Evolutionary conservation across 2,329 filamentous ascomycete species (phyloP).

Genomic region (Chlorencoelia australis): DNA sequence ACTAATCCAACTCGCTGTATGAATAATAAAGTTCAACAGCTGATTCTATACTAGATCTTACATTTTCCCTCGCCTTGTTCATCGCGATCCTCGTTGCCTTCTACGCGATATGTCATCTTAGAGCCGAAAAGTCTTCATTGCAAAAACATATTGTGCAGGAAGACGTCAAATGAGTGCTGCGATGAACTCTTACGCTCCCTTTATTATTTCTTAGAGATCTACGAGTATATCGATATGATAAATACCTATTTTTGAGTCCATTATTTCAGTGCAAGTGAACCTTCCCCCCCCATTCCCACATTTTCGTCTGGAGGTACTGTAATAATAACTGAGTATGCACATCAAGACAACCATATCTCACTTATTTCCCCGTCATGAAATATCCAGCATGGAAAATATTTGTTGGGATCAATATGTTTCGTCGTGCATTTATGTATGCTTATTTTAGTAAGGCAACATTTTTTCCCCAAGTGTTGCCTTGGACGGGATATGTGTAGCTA

Average conservation of each 20-base stretch:
- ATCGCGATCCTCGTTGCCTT: too few species aligned
- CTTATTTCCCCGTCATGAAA: too few species aligned
- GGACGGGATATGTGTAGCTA: constrained; percentile 9
- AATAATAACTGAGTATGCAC: background rate
- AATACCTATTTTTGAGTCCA: background rate
- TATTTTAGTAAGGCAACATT: constrained; percentile 23
- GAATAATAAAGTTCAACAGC: too few species aligned
- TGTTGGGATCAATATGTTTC: constrained; percentile 22
- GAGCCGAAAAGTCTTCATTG: too few species aligned
- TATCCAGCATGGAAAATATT: constrained; percentile 25
- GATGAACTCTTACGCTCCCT: too few species aligned
- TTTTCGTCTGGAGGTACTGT: background rate
- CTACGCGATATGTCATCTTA: too few species aligned
- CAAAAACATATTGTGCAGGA: too few species aligned
- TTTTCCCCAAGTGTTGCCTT: constrained; percentile 12
- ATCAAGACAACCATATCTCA: background rate
- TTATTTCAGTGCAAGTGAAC: background rate
- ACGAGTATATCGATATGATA: background rate
- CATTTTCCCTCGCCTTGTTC: too few species aligned
- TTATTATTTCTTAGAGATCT: background rate
- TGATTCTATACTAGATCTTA: too few species aligned
- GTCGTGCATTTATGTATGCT: constrained; percentile 26
- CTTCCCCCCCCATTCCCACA: background rate
- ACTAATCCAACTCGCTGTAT: too few species aligned
- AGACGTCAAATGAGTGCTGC: too few species aligned